Evolutionary conservation across 108 stramenopile species (phyloP), one percentile per base, ranked within the genome.

Genomic region (Skeletonema grethae): DNA sequence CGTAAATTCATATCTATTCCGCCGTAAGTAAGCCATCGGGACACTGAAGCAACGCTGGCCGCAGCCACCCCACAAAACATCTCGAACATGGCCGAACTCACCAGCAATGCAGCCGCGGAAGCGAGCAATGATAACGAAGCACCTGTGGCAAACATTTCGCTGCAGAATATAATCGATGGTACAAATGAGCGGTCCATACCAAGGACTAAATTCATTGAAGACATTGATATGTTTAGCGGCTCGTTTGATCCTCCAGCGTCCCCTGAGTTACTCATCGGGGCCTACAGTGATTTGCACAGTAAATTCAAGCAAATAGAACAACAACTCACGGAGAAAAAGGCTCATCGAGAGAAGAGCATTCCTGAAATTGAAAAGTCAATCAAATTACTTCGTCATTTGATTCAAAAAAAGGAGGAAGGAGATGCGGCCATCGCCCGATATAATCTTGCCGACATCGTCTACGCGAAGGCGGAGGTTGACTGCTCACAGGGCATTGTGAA

Each of bases 361-460:
- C 95, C 95, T 5, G 95, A 96, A 69, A 87, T 96, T 57, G 90
- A 94, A 86, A 94, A 91, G 41, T 93, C 91, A 5, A 84, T 97
- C 24, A 65, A 82, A 1, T 59, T 95, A 39, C 85, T 97, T 15
- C 84, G 85, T 57, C 76, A 84, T 73, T 76, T 91, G 56, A 80
- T 92, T 56, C 45, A 71, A 24, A 87, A 90, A 73, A 84, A 90
- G 60, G 78, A 90, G 46, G 67, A 76, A 22, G 80, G 68, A n/a
- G 87, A 87, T 18, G 77, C 84, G 16, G 70, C 95, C 24, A 67
- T 84, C 1, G 89, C 96, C 0, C 77, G 95, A 48, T 99, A 97
- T 86, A 97, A 87, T 85, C 73, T 99, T 12, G 89, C 92, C 6
- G 99, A 99, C 77, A 96, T 87, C 30, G 80, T 99, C n/a, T 98